phyloP scores from a whole-genome alignment of 2,329 filamentous ascomycete species.

The Madurella mycetomatis region DNA sequence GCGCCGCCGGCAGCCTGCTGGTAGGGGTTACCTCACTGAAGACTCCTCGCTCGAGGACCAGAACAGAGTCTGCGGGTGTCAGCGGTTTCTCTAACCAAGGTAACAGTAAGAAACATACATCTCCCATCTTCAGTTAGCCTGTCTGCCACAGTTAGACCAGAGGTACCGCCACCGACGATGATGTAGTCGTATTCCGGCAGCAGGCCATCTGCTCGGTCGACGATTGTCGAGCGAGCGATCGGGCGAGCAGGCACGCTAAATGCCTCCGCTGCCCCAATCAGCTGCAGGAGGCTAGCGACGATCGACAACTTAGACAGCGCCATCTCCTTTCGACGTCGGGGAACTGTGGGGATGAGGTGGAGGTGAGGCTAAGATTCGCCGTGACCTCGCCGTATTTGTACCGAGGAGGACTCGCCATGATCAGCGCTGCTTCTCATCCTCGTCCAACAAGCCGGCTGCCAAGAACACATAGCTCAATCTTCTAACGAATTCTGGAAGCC shows the following conservation, averaged over 20 bases:
- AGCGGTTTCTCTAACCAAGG: background rate
- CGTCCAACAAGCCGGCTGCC: background rate
- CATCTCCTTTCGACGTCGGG: background rate
- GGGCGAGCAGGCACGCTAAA: background rate
- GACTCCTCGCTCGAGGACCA: constrained; percentile 30
- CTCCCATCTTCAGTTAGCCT: constrained; percentile 18
- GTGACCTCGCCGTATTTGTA: too few relatives aligned
- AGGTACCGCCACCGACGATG: constrained; percentile 20
- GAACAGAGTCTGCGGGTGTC: constrained; percentile 16
- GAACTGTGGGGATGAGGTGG: background rate
- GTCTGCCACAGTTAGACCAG: constrained; percentile 20
- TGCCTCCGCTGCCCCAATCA: background rate
- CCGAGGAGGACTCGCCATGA: too few relatives aligned
- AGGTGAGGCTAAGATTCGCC: too few relatives aligned
- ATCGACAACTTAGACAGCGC: constrained; percentile 2
- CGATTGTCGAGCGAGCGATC: constrained; percentile 3
- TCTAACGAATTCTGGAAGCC: constrained; percentile 13
- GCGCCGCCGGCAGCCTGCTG: constrained; percentile 24
- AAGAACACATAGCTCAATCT: constrained; percentile 4
- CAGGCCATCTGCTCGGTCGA: constrained; percentile 4
- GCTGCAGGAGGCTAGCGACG: background rate
- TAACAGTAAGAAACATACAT: constrained; percentile 1
- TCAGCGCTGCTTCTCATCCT: too few relatives aligned
- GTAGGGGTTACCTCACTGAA: constrained; percentile 22
- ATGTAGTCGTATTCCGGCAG: constrained; percentile 20